Conservation (phyloP, 345 rosid species). For the Citrus maxima region DNA sequence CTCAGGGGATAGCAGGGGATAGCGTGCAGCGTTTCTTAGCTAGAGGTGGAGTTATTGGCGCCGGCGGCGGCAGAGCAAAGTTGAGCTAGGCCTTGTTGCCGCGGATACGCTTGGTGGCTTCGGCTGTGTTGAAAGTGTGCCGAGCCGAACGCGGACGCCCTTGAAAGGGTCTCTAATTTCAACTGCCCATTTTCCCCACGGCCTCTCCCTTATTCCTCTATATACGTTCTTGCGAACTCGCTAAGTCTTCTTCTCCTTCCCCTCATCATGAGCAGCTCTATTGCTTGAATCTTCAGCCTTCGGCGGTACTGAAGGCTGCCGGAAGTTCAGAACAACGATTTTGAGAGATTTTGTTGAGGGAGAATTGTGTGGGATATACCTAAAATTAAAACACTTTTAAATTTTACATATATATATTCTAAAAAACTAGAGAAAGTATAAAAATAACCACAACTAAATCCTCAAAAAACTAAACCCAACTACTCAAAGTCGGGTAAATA, state of each 20-base stretch:
- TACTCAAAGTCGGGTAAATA: too few relatives aligned
- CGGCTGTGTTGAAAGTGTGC: conserved; percentile 71
- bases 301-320: neutral
- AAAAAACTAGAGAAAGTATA: too few relatives aligned
- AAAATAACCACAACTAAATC: too few relatives aligned
- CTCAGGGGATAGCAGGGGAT: too few relatives aligned
- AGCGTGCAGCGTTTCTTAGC: too few relatives aligned
- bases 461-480: too few relatives aligned
- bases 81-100: conserved; percentile 96
- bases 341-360: too few relatives aligned
- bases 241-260: conserved; percentile 15
- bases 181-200: conserved; percentile 98
- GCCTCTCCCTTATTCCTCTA: conserved; percentile 40
- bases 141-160: conserved; percentile 90
- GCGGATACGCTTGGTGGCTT: conserved; percentile 46
- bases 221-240: conserved; percentile 67
- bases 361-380: too few relatives aligned
- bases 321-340: too few relatives aligned
- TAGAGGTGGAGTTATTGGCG: too few relatives aligned
- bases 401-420: too few relatives aligned
- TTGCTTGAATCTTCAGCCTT: conserved; percentile 11
- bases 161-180: conserved; percentile 82
- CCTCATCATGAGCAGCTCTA: neutral
- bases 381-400: too few relatives aligned
- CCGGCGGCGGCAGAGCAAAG: conserved; percentile 24